Evolutionary conservation across 1,139 yeast genomes (phyloP), one percentile per base, ranked within the genome.

Genomic region (Yamadazyma taylorii): DNA sequence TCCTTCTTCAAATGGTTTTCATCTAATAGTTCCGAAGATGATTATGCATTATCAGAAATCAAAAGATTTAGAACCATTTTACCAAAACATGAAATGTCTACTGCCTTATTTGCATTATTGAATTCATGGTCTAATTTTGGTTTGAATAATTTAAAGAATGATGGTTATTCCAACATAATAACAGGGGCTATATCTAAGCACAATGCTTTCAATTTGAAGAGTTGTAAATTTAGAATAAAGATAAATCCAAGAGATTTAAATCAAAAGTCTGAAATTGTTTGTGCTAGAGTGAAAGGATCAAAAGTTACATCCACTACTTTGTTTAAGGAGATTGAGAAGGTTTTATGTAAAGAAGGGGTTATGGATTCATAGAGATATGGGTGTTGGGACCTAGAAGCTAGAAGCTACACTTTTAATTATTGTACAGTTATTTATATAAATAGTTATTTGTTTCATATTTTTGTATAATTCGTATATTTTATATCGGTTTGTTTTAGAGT

Each of bases 51-150:
- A 15, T 50, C 58, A 5, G 74, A 68, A 23, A 61, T 69, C 32
- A 68, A 53, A 46, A 63, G 61, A 32, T 62, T 69, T 45, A 52
- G 56, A 28, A 75, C 82, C 2, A 66, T 73, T 24, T 61, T 77
- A 41, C 71, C 75, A 14, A 65, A 64, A 52, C 75, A 67, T 34
- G 87, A 83, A 54, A 74, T 83, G 73, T 72, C 75, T 36, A 75
- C 79, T 28, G 88, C 88, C 4, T 63, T 84, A 49, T 74, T 68
- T 56, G 79, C 85, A 27, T 70, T 83, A 42, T 64, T 84, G 49
- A 67, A 61, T 36, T 79, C 84, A 10, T 84, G 92, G 92, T 73
- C 79, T 12, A 78, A 76, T 46, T 83, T 83, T 52, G 90, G 92
- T 7, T 62, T 84, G 53, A 78, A 75, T 48, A 73, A 78, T 42